These are phyloP conservation scores for Ephemerocybe angulata DNA, from an alignment of 768 basidiomycete species.

Conservation along the genomic window DNA sequence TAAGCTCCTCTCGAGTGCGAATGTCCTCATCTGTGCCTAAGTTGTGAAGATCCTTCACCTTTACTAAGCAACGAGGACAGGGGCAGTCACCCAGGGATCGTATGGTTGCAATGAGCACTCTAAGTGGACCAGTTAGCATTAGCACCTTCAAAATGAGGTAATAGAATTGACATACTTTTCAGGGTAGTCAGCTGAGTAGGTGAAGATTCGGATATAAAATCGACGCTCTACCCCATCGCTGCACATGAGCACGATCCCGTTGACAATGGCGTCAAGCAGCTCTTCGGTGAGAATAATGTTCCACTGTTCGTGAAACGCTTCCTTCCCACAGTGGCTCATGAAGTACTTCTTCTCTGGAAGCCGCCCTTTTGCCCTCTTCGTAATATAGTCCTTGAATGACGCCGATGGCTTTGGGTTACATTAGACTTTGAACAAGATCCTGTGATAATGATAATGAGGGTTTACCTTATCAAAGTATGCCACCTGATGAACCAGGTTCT, in stretches of 20 bases:
- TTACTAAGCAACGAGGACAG: conserved; percentile 30
- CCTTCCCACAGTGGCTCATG: neutral
- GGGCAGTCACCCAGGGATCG: conserved; percentile 31
- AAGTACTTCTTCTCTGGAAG: neutral
- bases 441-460: neutral
- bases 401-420: neutral
- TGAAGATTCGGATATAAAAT: neutral
- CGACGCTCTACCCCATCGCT: neutral
- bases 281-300: neutral
- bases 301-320: neutral
- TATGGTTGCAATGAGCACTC: conserved; percentile 28
- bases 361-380: neutral
- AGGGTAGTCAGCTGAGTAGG: conserved; percentile 7
- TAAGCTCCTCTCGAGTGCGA: too few species aligned
- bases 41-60: conserved; percentile 20
- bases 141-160: neutral
- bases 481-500: conserved; percentile 32
- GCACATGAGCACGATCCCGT: neutral
- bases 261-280: neutral
- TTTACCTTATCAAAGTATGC: conserved; percentile 36
- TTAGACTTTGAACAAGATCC: neutral
- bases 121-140: conserved; percentile 2
- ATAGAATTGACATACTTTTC: neutral
- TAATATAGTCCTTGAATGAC: neutral
- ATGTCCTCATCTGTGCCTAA: conserved; percentile 20